phyloP scores from a whole-genome alignment of 2,329 filamentous ascomycete genomes.

The Pseudopyrenochaeta lycopersici region DNA sequence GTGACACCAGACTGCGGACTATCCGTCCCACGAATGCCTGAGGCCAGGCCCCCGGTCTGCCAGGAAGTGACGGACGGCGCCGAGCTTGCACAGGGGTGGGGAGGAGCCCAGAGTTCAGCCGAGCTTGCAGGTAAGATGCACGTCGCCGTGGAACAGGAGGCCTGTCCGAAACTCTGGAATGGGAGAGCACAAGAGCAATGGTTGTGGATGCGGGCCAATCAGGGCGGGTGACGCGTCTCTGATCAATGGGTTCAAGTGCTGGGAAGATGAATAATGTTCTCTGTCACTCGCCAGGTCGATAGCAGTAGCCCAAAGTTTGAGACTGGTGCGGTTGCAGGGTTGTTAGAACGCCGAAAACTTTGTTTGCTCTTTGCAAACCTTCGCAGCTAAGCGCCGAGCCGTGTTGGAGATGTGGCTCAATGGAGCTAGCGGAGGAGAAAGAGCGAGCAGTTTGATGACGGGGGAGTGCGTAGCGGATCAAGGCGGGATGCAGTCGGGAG shows the following conservation, averaged over 20 bases:
- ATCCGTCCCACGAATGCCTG: conserved; percentile 39
- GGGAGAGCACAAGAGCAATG: conserved; percentile 27
- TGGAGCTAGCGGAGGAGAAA: conserved; percentile 19
- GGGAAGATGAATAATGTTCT: conserved; percentile 41
- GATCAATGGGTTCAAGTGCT: conserved; percentile 29
- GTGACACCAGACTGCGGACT: conserved; percentile 44
- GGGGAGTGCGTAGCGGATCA: conserved; percentile 8
- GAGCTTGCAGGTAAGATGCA: conserved; percentile 40
- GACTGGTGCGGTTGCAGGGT: conserved; percentile 50
- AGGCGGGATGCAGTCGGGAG: conserved; percentile 6
- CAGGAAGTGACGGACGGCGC: conserved; percentile 39
- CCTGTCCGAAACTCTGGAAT: conserved; percentile 39
- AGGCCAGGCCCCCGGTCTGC: conserved; percentile 35
- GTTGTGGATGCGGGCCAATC: conserved; percentile 28
- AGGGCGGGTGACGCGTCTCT: conserved; percentile 25
- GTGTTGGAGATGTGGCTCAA: conserved; percentile 26
- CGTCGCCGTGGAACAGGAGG: conserved; percentile 36
- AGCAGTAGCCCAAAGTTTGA: conserved; percentile 44
- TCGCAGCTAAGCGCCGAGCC: conserved; percentile 37
- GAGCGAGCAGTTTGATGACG: conserved; percentile 13
- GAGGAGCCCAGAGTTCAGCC: conserved; percentile 37
- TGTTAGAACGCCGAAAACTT: conserved; percentile 47
- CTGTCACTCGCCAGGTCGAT: conserved; percentile 37
- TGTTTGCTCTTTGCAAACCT: conserved; percentile 44
- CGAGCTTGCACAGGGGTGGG: conserved; percentile 34